Percentiles rank a stretch among this genome's conserved stretches.
Conservation (phyloP, 164 flowering plant species). For the Brasenia schreberi region DNA sequence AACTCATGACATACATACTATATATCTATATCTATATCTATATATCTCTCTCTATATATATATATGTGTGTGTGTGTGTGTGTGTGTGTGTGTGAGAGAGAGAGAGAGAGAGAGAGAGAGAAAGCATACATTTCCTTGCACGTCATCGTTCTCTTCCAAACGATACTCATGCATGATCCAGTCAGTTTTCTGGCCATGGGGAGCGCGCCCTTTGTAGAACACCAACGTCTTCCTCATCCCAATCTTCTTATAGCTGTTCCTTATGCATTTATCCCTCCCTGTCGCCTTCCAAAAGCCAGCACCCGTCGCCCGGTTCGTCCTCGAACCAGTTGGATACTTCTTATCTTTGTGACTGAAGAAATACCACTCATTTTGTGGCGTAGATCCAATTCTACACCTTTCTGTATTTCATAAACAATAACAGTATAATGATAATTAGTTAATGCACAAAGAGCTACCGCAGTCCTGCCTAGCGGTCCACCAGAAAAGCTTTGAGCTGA, state of each 20-base stretch:
- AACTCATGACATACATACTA: too few species aligned
- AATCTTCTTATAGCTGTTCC: slow-evolving; percentile 69
- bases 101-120: slow-evolving; percentile 4
- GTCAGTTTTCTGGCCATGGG: slow-evolving; percentile 91
- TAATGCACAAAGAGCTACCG: too few species aligned
- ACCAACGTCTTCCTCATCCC: slow-evolving; percentile 97
- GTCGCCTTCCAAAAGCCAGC: slow-evolving; percentile 99
- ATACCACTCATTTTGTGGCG: slow-evolving; percentile 95
- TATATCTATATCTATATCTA: too few species aligned
- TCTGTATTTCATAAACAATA: slow-evolving; percentile 22
- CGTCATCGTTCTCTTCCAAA: slow-evolving; percentile 1
- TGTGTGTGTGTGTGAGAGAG: too few species aligned
- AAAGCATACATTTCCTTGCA: slow-evolving; percentile 1
- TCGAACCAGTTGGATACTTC: slow-evolving; percentile 91
- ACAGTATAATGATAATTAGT: too few species aligned
- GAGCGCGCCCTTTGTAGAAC: slow-evolving; percentile 89
- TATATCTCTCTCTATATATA: too few species aligned
- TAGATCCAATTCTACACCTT: slow-evolving; percentile 81
- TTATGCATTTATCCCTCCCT: slow-evolving; percentile 90
- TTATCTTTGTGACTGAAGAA: slow-evolving; percentile 97
- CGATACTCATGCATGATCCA: slow-evolving; percentile 94
- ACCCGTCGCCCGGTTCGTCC: slow-evolving; percentile 81
- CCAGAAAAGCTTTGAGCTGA: too few species aligned
- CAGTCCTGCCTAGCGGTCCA: too few species aligned
- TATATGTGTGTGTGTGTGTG: too few species aligned